Conservation (phyloP, 495 filamentous ascomycete genomes). For the Lasiosphaeriaceae sp. region DNA sequence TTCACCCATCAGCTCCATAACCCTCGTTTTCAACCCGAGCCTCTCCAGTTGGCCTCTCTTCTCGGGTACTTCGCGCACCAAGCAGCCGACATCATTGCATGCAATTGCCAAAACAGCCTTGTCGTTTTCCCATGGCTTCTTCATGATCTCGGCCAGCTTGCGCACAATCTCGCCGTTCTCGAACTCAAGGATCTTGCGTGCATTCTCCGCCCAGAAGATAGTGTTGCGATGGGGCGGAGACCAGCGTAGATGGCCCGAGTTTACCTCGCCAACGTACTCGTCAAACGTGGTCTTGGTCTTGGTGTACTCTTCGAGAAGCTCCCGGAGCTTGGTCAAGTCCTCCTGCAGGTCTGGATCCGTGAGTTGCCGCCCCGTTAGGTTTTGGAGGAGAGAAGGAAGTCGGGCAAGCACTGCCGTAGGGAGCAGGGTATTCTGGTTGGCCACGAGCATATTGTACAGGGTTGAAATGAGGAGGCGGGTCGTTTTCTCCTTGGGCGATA, state of each 20-base stretch:
- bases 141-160: constrained; percentile 83
- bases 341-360: constrained; percentile 86
- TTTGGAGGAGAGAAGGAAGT: constrained; percentile 75
- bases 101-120: constrained; percentile 95
- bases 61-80: constrained; percentile 90
- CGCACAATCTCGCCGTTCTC: constrained; percentile 73
- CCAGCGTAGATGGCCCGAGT: constrained; percentile 88
- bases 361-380: constrained; percentile 76
- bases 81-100: constrained; percentile 85
- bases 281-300: constrained; percentile 97
- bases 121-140: constrained; percentile 83
- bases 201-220: constrained; percentile 92
- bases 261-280: constrained; percentile 86
- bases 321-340: constrained; percentile 70
- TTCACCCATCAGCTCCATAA: constrained; percentile 96
- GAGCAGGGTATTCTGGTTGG: constrained; percentile 73
- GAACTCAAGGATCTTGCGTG: constrained; percentile 84
- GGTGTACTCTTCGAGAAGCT: constrained; percentile 88
- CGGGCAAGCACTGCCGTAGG: constrained; percentile 77
- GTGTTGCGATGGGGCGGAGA: constrained; percentile 88
- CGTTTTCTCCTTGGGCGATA: constrained; percentile 97
- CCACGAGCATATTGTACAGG: constrained; percentile 75
- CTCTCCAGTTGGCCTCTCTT: constrained; percentile 78
- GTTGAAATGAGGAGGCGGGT: constrained; percentile 88
- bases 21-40: constrained; percentile 80